Base-by-base conservation (phyloP, 345 rosid species). In the Anacardium occidentale region DNA sequence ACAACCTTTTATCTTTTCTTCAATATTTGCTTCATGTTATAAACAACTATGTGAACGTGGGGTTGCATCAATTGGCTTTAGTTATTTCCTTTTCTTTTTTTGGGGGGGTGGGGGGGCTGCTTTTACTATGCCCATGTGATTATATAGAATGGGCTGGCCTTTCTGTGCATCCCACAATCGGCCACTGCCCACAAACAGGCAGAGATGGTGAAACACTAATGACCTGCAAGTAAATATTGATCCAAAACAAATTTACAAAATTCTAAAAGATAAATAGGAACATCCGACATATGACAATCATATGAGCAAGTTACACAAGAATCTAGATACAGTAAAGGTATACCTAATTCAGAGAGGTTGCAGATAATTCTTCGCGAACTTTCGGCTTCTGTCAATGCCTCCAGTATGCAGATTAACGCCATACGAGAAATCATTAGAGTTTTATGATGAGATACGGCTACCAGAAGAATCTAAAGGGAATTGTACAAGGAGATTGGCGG, bases 251-350 rank as follows among this genome's bases (percentile, higher is more conserved):
- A 58, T 69, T 63, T 77, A 83, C 81, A 78, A 53, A 75, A 69
- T 54, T 37, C 74, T 42, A 50, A 70, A 68, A 56, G 59, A 52
- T 70, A 52, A 70, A 67, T 60, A 64, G 68, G 69, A 50, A 51
- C 66, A 72, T 7, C 57, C 42, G 64, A 57, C 53, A 68, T 25
- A 56, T 40, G 42, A 74, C 74, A 70, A 51, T 54, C 77, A 55
- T 78, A 70, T 75, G 51, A 76, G 76, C 76, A 76, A 29, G 69
- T 70, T 75, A 70, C 69, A 69, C 34, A 81, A 72, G 72, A 69
- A 70, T 69, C 74, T 76, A 71, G 70, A 73, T 55, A 72, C 77
- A 72, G 62, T 59, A 76, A 62, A 10, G 44, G 59, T 42, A 59
- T 74, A 45, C 75, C 82, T 75, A 70, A 58, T 64, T 13, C 44